These are phyloP conservation scores for Tolypocladium endophyticum DNA, from an alignment of 2,329 filamentous ascomycete species.

Conservation along the genomic window DNA sequence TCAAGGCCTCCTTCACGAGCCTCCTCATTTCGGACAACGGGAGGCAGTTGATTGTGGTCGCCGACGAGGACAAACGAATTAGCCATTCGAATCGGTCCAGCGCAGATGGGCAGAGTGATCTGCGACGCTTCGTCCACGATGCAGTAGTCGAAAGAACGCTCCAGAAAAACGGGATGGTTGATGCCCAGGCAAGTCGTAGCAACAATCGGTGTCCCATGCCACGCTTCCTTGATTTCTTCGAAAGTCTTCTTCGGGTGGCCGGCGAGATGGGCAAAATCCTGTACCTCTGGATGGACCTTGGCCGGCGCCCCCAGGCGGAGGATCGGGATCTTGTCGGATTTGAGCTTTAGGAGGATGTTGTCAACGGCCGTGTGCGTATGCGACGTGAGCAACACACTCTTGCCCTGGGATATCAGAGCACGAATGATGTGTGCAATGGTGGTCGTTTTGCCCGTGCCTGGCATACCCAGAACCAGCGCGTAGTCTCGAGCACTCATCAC, in stretches of 20 bases:
- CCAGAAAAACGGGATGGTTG: constrained; percentile 77
- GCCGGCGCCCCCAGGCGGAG: constrained; percentile 75
- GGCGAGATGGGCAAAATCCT: constrained; percentile 72
- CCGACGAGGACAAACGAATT: constrained; percentile 89
- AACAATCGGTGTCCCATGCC: constrained; percentile 79
- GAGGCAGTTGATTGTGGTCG: constrained; percentile 92
- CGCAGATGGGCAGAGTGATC: constrained; percentile 88
- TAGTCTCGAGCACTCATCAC: constrained; percentile 95
- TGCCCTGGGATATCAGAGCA: constrained; percentile 76
- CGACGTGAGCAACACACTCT: constrained; percentile 85
- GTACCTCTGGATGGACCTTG: constrained; percentile 82
- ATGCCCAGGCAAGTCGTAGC: constrained; percentile 92
- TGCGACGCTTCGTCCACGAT: constrained; percentile 98
- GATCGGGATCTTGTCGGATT: constrained; percentile 64
- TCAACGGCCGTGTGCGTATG: constrained; percentile 98
- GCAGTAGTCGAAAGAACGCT: constrained; percentile 91
- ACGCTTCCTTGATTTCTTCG: constrained; percentile 73
- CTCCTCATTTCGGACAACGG: constrained; percentile 84
- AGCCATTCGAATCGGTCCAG: constrained; percentile 89
- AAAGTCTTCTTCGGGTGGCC: constrained; percentile 63
- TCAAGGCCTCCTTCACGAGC: constrained; percentile 81
- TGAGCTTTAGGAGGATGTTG: constrained; percentile 92
- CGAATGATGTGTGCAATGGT: constrained; percentile 97
- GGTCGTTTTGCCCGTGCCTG: constrained; percentile 94
- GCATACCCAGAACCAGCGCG: constrained; percentile 95